These are phyloP conservation scores for Irpex lacteus DNA, from an alignment of 1,284 basidiomycete species.

Conservation along the genomic window DNA sequence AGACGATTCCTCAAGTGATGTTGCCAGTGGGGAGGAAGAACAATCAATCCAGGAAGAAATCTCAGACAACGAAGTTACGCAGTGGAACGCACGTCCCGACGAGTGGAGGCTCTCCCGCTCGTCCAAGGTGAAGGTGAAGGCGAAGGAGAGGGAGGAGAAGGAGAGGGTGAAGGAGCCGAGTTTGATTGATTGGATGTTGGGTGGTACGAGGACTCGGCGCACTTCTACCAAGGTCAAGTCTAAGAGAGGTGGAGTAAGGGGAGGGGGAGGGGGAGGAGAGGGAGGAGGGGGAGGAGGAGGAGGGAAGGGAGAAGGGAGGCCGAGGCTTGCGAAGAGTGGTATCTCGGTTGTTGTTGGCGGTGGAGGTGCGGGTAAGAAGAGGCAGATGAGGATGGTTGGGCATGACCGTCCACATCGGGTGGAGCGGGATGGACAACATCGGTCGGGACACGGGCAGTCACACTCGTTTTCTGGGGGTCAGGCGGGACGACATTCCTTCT, in stretches of 20 bases:
- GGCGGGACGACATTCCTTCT: neutral
- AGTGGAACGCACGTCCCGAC: neutral
- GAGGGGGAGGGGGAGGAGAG: neutral
- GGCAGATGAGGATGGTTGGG: no score
- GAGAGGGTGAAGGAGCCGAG: neutral
- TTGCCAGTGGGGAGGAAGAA: neutral
- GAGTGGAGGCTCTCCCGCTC: neutral
- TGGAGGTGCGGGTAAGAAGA: neutral
- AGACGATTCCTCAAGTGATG: slow-evolving; percentile 5
- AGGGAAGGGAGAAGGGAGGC: no score
- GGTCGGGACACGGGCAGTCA: no score
- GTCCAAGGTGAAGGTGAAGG: no score
- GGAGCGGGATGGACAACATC: no score
- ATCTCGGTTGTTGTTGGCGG: neutral
- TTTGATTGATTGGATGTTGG: neutral
- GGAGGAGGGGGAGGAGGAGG: no score
- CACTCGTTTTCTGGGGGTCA: no score
- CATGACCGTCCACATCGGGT: no score
- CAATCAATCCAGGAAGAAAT: neutral
- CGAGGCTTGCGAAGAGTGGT: neutral
- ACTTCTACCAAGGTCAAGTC: neutral
- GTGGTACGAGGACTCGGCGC: neutral
- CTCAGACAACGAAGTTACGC: neutral
- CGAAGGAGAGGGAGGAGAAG: neutral
- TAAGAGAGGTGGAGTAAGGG: no score